These are phyloP conservation scores for Hanseniaspora gamundiae DNA, from an alignment of 1,139 yeast genomes.

Conservation along the genomic window DNA sequence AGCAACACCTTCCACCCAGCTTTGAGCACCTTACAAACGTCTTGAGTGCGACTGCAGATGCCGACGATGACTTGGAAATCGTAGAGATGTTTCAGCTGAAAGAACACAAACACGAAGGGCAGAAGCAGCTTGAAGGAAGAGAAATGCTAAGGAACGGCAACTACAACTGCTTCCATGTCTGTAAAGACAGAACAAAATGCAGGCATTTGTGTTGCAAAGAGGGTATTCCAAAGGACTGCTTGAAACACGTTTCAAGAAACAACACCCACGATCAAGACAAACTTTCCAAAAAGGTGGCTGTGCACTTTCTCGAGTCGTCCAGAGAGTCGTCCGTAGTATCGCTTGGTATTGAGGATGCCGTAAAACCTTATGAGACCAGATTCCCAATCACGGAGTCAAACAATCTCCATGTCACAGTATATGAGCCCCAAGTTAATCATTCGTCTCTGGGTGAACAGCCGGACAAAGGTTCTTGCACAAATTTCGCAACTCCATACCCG, in stretches of 20 bases:
- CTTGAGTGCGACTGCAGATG: slow-evolving; percentile 1
- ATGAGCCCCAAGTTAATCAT: no score
- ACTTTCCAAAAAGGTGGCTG: background rate
- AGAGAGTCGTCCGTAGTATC: background rate
- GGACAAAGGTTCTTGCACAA: no score
- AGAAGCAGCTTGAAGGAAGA: slow-evolving; percentile 3
- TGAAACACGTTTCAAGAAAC: background rate
- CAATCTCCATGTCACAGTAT: no score
- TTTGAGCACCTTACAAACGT: background rate
- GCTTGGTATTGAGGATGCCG: background rate
- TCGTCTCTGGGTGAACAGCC: no score
- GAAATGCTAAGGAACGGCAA: slow-evolving; percentile 21
- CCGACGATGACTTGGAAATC: slow-evolving; percentile 4
- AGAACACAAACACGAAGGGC: background rate
- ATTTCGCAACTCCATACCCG: no score
- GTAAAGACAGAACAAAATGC: slow-evolving; percentile 26
- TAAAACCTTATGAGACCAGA: no score
- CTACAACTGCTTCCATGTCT: slow-evolving; percentile 29
- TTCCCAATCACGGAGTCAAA: no score
- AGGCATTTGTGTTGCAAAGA: slow-evolving; percentile 35
- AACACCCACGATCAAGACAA: background rate
- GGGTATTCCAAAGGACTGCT: slow-evolving; percentile 24
- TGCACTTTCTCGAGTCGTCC: background rate
- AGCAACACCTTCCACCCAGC: background rate
- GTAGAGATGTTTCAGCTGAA: background rate